A percentile compares a stretch with the other conserved stretches of the same genome.
Conservation (phyloP, 768 basidiomycete species). For the Hypsizygus marmoreus region DNA sequence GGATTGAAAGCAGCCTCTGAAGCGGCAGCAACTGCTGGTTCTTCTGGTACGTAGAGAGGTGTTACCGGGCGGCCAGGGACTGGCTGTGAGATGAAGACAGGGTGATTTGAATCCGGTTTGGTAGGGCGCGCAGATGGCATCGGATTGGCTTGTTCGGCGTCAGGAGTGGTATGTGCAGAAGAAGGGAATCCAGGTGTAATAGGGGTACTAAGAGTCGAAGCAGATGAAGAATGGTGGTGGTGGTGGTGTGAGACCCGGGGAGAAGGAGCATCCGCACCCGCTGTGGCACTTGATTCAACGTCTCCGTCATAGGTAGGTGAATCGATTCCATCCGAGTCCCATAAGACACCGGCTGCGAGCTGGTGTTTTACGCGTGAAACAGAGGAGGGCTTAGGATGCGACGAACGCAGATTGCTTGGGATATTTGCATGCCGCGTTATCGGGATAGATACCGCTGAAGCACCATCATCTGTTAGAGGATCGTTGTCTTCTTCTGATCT, state of each 20-base stretch:
- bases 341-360: constrained; percentile 55
- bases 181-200: constrained; percentile 27
- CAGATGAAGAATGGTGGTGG: constrained; percentile 47
- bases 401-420: constrained; percentile 25
- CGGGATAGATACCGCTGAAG: constrained; percentile 52
- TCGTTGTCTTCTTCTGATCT: constrained; percentile 91
- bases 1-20: constrained; percentile 55
- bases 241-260: constrained; percentile 31
- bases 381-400: constrained; percentile 31
- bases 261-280: constrained; percentile 44
- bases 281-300: constrained; percentile 76
- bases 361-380: constrained; percentile 46
- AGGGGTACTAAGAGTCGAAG: constrained; percentile 55
- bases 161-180: constrained; percentile 24
- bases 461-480: constrained; percentile 76
- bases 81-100: constrained; percentile 36
- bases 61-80: constrained; percentile 24
- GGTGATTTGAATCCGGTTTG: constrained; percentile 26
- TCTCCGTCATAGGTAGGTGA: constrained; percentile 92
- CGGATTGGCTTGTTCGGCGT: constrained; percentile 22
- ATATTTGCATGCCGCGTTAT: constrained; percentile 29
- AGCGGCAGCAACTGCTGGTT: constrained; percentile 42
- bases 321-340: constrained; percentile 76
- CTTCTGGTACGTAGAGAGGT: constrained; percentile 34
- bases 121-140: constrained; percentile 21